Evolutionary conservation across 306 rosid genomes (phyloP).

Genomic region (Herpetospermum pedunculosum): DNA sequence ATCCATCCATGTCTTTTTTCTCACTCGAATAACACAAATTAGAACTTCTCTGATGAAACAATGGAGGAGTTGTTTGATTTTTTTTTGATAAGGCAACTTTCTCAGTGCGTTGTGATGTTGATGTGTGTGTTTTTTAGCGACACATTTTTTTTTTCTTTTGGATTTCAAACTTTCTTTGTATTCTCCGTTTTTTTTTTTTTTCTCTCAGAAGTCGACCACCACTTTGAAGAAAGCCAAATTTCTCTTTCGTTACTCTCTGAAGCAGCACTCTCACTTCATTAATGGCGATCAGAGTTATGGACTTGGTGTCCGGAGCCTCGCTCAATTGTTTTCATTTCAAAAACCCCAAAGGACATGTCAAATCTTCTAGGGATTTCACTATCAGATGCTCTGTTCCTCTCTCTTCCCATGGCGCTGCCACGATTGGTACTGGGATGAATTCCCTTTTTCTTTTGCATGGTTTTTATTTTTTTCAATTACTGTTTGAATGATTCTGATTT

Average conservation of each 20-base stretch:
- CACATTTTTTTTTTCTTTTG: background rate
- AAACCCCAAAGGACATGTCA: background rate
- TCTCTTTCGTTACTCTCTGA: background rate
- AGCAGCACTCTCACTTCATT: background rate
- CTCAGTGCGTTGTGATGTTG: background rate
- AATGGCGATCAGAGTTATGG: constrained; percentile 34
- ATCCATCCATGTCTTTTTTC: too few relatives aligned
- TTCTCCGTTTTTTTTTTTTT: background rate
- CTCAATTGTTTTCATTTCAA: constrained; percentile 14
- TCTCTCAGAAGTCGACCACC: background rate
- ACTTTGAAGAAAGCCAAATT: background rate
- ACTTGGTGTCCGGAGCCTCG: constrained; percentile 17
- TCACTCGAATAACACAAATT: too few relatives aligned
- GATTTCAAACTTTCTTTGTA: background rate
- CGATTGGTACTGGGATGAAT: constrained; percentile 20
- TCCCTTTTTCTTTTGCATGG: background rate
- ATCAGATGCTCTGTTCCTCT: constrained; percentile 33
- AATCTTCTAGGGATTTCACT: constrained; percentile 12
- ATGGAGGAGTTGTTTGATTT: too few relatives aligned
- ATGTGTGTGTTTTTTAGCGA: background rate
- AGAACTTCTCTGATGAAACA: too few relatives aligned
- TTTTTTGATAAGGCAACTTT: background rate
- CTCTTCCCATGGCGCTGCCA: constrained; percentile 8
- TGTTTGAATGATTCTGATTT: background rate
- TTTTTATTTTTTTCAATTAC: background rate